These are phyloP conservation scores for Suillus variegatus DNA, from an alignment of 768 basidiomycete species.

Conservation along the genomic window DNA sequence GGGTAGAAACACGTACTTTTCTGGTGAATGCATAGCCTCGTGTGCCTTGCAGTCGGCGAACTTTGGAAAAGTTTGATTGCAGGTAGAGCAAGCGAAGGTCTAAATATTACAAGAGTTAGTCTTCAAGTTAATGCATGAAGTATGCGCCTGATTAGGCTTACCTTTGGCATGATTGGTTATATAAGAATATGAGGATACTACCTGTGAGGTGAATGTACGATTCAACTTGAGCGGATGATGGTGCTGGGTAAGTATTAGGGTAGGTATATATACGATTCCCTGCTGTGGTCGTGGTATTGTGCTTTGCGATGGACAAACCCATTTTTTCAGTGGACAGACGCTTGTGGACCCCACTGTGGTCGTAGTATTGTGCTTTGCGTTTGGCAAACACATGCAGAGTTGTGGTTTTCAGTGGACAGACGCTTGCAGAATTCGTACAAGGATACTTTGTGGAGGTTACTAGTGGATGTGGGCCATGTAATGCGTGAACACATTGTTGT, in stretches of 20 bases:
- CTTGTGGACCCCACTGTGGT: too few species aligned
- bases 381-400: too few species aligned
- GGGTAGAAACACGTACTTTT: too few species aligned
- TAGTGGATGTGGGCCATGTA: too few species aligned
- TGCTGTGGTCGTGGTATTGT: not conserved
- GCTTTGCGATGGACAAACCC: too few species aligned
- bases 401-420: too few species aligned
- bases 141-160: not conserved
- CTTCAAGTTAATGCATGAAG: not conserved
- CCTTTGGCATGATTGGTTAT: not conserved
- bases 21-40: too few species aligned
- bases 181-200: not conserved
- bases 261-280: not conserved
- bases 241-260: not conserved
- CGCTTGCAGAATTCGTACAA: too few species aligned
- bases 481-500: too few species aligned
- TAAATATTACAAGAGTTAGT: constrained; percentile 3
- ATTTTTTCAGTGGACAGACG: too few species aligned
- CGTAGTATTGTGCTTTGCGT: too few species aligned
- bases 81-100: constrained; percentile 17
- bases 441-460: too few species aligned
- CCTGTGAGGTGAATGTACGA: not conserved
- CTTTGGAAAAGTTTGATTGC: constrained; percentile 17
- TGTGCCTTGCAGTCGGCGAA: not conserved
- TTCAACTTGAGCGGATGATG: not conserved